Percentiles rank a stretch among this genome's conserved stretches.
phyloP scores from a whole-genome alignment of 1,139 yeast genomes.

The Candida sojae region DNA sequence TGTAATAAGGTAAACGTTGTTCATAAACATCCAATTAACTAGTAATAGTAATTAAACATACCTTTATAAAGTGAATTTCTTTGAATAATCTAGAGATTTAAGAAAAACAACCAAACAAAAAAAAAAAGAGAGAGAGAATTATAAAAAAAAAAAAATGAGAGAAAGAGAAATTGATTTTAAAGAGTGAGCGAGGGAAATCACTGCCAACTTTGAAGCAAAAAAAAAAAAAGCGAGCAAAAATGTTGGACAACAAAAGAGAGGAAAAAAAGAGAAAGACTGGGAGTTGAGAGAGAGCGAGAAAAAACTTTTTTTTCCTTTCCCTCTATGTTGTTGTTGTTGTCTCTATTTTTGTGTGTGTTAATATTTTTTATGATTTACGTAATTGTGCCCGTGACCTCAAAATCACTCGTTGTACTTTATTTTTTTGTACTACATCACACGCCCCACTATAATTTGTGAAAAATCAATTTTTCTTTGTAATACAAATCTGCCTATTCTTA shows the following conservation, averaged over 20 bases:
- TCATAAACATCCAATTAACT: neutral
- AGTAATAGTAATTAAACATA: neutral
- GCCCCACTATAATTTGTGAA: too few relatives aligned
- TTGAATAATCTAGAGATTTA: conserved; percentile 6
- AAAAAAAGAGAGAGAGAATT: conserved; percentile 1
- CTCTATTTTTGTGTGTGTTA: neutral
- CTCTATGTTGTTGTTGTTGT: neutral
- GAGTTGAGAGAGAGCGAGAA: neutral
- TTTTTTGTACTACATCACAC: too few relatives aligned
- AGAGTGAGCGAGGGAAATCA: neutral
- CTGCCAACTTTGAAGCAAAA: neutral
- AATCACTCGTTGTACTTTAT: too few relatives aligned
- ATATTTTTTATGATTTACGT: neutral
- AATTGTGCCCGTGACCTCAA: too few relatives aligned
- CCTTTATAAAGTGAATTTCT: conserved; percentile 5
- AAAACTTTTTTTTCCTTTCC: neutral
- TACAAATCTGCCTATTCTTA: too few relatives aligned
- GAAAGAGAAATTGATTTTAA: neutral
- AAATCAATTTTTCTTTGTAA: too few relatives aligned
- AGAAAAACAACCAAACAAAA: conserved; percentile 3
- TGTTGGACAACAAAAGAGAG: conserved; percentile 7
- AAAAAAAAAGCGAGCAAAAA: neutral
- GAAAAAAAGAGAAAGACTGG: conserved; percentile 2
- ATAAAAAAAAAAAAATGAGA: conserved; percentile 3
- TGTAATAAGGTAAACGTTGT: neutral